Conservation (phyloP, 768 basidiomycete species). For the Leccinum rimulosum region DNA sequence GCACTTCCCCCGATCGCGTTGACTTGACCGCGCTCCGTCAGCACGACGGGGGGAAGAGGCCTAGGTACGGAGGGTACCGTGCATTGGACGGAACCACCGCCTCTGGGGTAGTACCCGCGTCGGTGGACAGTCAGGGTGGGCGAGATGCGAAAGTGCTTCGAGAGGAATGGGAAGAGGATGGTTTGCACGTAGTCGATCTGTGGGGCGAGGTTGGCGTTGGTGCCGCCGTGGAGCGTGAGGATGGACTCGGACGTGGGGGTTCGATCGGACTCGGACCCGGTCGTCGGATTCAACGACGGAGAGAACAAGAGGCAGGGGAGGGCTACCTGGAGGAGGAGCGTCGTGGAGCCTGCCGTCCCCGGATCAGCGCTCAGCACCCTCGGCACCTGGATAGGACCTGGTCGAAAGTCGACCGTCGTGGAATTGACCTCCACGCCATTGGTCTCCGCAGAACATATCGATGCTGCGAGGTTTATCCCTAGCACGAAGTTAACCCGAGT, state of each 20-base stretch:
- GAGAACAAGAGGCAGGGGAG: conserved; percentile 68
- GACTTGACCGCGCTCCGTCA: conserved; percentile 59
- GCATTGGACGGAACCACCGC: conserved; percentile 61
- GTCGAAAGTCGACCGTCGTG: conserved; percentile 50
- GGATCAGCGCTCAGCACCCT: conserved; percentile 46
- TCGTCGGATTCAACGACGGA: conserved; percentile 5
- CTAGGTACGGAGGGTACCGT: conserved; percentile 32
- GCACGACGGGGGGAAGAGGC: conserved; percentile 45
- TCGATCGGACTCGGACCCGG: not conserved
- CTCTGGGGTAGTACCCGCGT: conserved; percentile 72
- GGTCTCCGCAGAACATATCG: conserved; percentile 56
- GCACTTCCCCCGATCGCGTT: conserved; percentile 52
- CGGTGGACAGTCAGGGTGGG: conserved; percentile 46
- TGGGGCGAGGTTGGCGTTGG: conserved; percentile 68
- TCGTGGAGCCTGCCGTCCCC: conserved; percentile 67
- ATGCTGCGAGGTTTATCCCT: conserved; percentile 67
- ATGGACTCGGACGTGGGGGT: conserved; percentile 44
- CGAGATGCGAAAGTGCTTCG: conserved; percentile 47
- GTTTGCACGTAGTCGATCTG: conserved; percentile 72
- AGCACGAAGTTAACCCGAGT: not conserved
- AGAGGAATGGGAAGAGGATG: conserved; percentile 68
- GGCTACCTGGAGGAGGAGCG: conserved; percentile 68
- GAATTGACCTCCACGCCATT: conserved; percentile 57
- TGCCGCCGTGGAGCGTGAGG: conserved; percentile 64
- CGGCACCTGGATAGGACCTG: conserved; percentile 41